Evolutionary conservation across 345 rosid genomes (phyloP), one percentile per base, ranked within the genome.

Genomic region (Pistacia atlantica): DNA sequence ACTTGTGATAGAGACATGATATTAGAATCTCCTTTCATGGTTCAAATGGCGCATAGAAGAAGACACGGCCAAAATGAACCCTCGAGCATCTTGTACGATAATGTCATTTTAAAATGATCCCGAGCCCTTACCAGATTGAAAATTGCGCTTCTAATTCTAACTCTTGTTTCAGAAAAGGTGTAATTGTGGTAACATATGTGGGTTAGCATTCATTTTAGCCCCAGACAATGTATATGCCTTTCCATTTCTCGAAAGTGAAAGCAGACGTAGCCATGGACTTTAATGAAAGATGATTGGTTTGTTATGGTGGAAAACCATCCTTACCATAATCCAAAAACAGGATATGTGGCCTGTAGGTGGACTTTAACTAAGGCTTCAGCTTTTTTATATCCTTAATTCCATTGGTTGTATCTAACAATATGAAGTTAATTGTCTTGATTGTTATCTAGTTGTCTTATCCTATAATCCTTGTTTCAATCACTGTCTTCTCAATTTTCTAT

Each of bases 381-480:
- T 20, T 35, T 57, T 2, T n/a, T 1, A 33, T 69, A 33, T 35
- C 48, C 63, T 10, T 12, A n/a, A 62, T 35, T 54, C 18, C 74
- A 52, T n/a, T 63, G 48, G 69, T 4, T 60, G 73, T 69, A 33
- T 33, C 11, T 61, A 28, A 31, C 49, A 46, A 16, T 52, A 12
- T 14, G 31, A 35, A n/a, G 3, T 11, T 5, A 31, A 11, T 55
- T 69, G 75, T 55, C 66, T 37, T 42, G 33, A 2, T 31, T 31
- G 33, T 2, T 31, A 31, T 31, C 33, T 31, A 31, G 3, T 2
- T 31, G 75, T 45, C 66, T 37, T 42, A 7, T 11, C 58, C 31
- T 42, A 20, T 1, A 13, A 59, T 49, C 58, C 54, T 68, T 45
- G 18, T 75, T 72, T 67, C 54, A 18, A 18, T 56, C 78, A 45